Conservation (phyloP, 345 rosid species). For the Salix suchowensis region DNA sequence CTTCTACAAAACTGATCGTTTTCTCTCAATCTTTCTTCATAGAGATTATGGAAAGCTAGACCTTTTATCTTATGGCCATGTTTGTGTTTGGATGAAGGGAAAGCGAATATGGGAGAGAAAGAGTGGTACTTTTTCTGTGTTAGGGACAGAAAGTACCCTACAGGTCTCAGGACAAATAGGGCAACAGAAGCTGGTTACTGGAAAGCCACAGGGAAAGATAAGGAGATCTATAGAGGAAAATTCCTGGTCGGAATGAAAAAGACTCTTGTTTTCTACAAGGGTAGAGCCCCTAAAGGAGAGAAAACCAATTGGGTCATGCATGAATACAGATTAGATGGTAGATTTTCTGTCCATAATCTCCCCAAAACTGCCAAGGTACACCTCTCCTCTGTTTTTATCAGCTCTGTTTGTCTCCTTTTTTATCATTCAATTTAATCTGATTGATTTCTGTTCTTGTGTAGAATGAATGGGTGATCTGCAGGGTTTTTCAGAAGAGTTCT, state of each 20-base stretch:
- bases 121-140: slow-evolving; percentile 94
- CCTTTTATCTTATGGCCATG: background rate
- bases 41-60: background rate
- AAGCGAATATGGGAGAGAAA: slow-evolving; percentile 93
- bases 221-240: slow-evolving; percentile 65
- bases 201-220: slow-evolving; percentile 97
- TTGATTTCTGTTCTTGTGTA: slow-evolving; percentile 17
- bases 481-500: slow-evolving; percentile 71
- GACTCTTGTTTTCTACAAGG: slow-evolving; percentile 82
- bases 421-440: background rate
- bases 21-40: background rate
- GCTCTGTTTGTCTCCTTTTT: slow-evolving; percentile 3
- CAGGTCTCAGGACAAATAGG: slow-evolving; percentile 78
- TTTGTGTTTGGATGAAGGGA: slow-evolving; percentile 43
- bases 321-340: slow-evolving; percentile 78
- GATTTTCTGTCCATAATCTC: slow-evolving; percentile 56
- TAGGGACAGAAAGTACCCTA: slow-evolving; percentile 88
- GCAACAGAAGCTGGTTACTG: slow-evolving; percentile 91
- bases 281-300: slow-evolving; percentile 88
- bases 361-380: slow-evolving; percentile 79
- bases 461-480: slow-evolving; percentile 94
- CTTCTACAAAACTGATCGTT: background rate
- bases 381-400: slow-evolving; percentile 10
- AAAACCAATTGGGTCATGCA: slow-evolving; percentile 95
- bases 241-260: slow-evolving; percentile 90